phyloP scores from a whole-genome alignment of 495 filamentous ascomycete species.

The Hypoxylon rickii region DNA sequence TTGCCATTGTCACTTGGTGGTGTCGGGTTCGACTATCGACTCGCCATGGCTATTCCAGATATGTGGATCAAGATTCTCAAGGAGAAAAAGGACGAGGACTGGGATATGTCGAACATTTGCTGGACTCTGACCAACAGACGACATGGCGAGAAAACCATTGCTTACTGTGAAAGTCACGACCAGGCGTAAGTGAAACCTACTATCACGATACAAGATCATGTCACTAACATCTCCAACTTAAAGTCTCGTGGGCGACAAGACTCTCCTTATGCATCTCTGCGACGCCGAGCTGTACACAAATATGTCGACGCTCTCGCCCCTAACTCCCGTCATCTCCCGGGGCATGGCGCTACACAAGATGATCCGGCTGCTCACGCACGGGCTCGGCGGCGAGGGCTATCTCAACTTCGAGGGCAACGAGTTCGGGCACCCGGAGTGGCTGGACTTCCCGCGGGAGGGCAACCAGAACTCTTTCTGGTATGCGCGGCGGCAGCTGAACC shows the following conservation, averaged over 20 bases:
- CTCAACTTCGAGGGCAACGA: conserved; percentile 99
- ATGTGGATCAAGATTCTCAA: conserved; percentile 99
- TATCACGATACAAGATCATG: background rate
- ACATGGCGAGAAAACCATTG: conserved; percentile 97
- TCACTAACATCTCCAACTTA: conserved; percentile 38
- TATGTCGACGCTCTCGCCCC: conserved; percentile 83
- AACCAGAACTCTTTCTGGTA: conserved; percentile 98
- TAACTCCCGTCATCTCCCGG: conserved; percentile 89
- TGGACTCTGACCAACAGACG: conserved; percentile 90
- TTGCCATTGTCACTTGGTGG: conserved; percentile 83
- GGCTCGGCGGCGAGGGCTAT: conserved; percentile 94
- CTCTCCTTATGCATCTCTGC: conserved; percentile 96
- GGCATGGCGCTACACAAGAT: conserved; percentile 95
- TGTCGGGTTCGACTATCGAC: conserved; percentile 94
- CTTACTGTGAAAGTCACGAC: conserved; percentile 95
- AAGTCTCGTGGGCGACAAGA: conserved; percentile 97
- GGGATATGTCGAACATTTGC: conserved; percentile 85
- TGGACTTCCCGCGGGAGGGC: conserved; percentile 94
- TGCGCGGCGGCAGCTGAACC: conserved; percentile 90
- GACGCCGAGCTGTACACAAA: conserved; percentile 97
- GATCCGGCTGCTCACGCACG: conserved; percentile 92
- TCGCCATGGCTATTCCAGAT: conserved; percentile 97
- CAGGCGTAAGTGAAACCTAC: conserved; percentile 76
- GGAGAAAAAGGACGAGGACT: conserved; percentile 87
- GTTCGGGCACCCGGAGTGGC: conserved; percentile 98